A percentile compares a stretch with the other conserved stretches of the same genome.
Evolutionary conservation across 805 yeast genomes (phyloP).

Genomic region (Saturnispora serradocipensis): DNA sequence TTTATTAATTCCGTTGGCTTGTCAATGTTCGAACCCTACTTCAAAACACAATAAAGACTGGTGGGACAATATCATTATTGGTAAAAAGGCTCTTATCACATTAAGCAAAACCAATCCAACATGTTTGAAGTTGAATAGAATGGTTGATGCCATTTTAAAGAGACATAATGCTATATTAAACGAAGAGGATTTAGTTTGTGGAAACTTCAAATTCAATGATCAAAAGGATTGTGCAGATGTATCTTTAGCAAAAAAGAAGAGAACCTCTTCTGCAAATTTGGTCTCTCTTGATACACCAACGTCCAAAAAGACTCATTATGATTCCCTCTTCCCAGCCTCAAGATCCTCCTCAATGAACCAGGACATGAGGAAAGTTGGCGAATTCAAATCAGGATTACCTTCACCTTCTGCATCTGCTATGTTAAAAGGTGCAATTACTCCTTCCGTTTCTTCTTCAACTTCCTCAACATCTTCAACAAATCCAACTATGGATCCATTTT

Average conservation of each 20-base stretch:
- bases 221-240: not conserved
- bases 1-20: slow-evolving; percentile 46
- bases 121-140: slow-evolving; percentile 36
- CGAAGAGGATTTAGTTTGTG: slow-evolving; percentile 2
- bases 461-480: not conserved
- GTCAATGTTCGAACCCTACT: slow-evolving; percentile 41
- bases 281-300: not conserved
- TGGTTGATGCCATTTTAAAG: slow-evolving; percentile 33
- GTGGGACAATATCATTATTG: slow-evolving; percentile 34
- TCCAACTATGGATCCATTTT: slow-evolving; percentile 7
- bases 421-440: not conserved
- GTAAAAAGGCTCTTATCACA: slow-evolving; percentile 31
- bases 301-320: slow-evolving; percentile 3
- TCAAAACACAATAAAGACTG: slow-evolving; percentile 37
- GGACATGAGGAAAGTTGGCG: slow-evolving; percentile 3
- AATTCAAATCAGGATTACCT: not conserved
- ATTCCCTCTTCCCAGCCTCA: slow-evolving; percentile 1
- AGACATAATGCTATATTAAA: slow-evolving; percentile 15
- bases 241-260: slow-evolving; percentile 1
- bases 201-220: slow-evolving; percentile 3
- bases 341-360: slow-evolving; percentile 2
- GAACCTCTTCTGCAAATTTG: slow-evolving; percentile 1
- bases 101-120: slow-evolving; percentile 35
- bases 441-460: not conserved
- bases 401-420: not conserved